Base-by-base conservation (phyloP, 305 asterid genomes). In the Caryopteris hybrid region DNA sequence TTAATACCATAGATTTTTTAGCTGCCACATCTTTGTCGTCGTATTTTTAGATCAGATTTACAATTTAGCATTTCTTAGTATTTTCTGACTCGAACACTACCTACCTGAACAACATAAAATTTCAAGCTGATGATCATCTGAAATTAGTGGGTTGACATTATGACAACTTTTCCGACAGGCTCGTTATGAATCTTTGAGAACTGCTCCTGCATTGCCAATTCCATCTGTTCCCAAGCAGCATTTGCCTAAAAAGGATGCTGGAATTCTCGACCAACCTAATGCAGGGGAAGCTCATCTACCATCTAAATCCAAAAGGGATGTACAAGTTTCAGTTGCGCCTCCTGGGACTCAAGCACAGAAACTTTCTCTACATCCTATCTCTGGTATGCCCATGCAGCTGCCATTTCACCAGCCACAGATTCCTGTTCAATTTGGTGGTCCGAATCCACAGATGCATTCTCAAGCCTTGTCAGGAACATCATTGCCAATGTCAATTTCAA, bases 371-470 rank as follows among this genome's bases (percentile, higher is more conserved):
- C 89, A 81, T 59, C 80, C 85, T 50, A 70, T 80, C 9, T 82
- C 90, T 8, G 80, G 83, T 58, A 74, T 87, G 85, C 78, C 85
- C 61, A 77, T 89, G 83, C 95, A 81, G 72, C 38, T 85, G 55
- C 85, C 84, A 31, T 86, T 67, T 58, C 90, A 83, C 73, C 92
- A 84, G 68, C 74, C 76, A 27, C 95, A 79, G 74, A 71, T 77
- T 22, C 76, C 86, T 53, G 83, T 85, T 77, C 95, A 84, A 56
- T 91, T 82, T 83, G 83, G 95, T 45, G 96, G 85, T 38, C 84
- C 86, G 6, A 83, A 79, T 74, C 90, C 88, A 16, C 97, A 85
- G 64, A 75, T 85, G 42, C 93, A 79, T 56, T 76, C 91, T 22
- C 92, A 86, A 66, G 79, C 86, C 53, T 74, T 88, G 88, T 66